phyloP scores from a whole-genome alignment of 1,284 basidiomycete genomes.

The Sutorius eximius region DNA sequence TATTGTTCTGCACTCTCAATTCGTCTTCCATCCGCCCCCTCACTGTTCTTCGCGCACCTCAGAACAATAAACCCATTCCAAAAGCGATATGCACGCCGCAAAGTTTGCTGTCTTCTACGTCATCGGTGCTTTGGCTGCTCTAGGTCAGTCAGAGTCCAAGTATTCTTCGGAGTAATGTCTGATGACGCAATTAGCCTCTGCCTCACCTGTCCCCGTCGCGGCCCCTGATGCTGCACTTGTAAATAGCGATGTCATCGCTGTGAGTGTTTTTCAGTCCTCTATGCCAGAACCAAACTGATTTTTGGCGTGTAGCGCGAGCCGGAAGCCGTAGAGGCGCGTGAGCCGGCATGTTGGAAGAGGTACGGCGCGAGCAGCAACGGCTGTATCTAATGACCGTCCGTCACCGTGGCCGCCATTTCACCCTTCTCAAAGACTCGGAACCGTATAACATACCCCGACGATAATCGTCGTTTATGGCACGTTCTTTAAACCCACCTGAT shows the following conservation, averaged over 20 bases:
- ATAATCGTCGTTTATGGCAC: slow-evolving; percentile 4
- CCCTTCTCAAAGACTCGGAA: background rate
- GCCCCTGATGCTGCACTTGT: slow-evolving; percentile 3
- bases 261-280: slow-evolving; percentile 2
- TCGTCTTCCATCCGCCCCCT: background rate
- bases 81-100: slow-evolving; percentile 29
- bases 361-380: background rate
- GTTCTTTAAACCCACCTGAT: background rate
- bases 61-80: slow-evolving; percentile 32
- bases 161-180: background rate
- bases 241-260: slow-evolving; percentile 10
- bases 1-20: slow-evolving; percentile 31
- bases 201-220: slow-evolving; percentile 29
- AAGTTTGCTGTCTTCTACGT: slow-evolving; percentile 32
- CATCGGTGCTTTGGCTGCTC: slow-evolving; percentile 26
- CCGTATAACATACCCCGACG: background rate
- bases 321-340: too few species aligned
- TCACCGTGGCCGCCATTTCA: background rate
- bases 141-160: slow-evolving; percentile 21
- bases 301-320: slow-evolving; percentile 18
- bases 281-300: slow-evolving; percentile 5
- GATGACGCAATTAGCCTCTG: slow-evolving; percentile 12
- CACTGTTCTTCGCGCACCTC: background rate
- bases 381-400: slow-evolving; percentile 10
- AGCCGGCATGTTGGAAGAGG: too few species aligned